phyloP scores from a whole-genome alignment of 176 grass and related monocot species.

The Oryza australiensis region DNA sequence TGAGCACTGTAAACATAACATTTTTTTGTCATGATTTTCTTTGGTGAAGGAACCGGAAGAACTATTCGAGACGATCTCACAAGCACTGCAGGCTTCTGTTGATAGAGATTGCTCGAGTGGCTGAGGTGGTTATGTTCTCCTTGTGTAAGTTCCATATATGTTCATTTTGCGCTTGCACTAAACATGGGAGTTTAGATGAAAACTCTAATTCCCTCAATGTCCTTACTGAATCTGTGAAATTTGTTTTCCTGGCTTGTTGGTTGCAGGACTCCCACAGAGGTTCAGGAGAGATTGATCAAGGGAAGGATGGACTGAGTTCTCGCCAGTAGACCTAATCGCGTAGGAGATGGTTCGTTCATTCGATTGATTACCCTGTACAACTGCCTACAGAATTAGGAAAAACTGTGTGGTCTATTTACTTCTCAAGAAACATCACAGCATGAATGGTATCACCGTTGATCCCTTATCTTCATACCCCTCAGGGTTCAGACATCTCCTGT shows the following conservation, averaged over 20 bases:
- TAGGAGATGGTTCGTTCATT: conserved; percentile 25
- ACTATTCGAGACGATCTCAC: conserved; percentile 92
- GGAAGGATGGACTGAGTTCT: conserved; percentile 79
- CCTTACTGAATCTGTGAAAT: not conserved
- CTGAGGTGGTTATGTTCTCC: conserved; percentile 83
- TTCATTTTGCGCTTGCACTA: not conserved
- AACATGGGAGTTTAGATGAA: not conserved
- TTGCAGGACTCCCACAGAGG: conserved; percentile 80
- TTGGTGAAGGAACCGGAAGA: conserved; percentile 79
- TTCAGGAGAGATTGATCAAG: conserved; percentile 82
- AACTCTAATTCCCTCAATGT: not conserved
- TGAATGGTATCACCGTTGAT: conserved; percentile 22
- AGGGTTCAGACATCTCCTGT: not conserved
- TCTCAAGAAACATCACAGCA: conserved; percentile 26
- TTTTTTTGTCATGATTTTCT: conserved; percentile 1
- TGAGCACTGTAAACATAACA: not conserved
- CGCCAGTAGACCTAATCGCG: not conserved
- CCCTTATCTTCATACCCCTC: not conserved
- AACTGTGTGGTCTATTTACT: conserved; percentile 2
- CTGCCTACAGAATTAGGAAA: conserved; percentile 23
- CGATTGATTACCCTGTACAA: conserved; percentile 4
- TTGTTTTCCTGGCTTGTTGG: conserved; percentile 3
- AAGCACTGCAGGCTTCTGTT: conserved; percentile 76
- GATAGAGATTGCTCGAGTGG: conserved; percentile 92
- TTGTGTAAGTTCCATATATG: conserved; percentile 64